Evolutionary conservation across 139 green algal genomes (phyloP).

Genomic region (Chlamydomonas schloesseri): DNA sequence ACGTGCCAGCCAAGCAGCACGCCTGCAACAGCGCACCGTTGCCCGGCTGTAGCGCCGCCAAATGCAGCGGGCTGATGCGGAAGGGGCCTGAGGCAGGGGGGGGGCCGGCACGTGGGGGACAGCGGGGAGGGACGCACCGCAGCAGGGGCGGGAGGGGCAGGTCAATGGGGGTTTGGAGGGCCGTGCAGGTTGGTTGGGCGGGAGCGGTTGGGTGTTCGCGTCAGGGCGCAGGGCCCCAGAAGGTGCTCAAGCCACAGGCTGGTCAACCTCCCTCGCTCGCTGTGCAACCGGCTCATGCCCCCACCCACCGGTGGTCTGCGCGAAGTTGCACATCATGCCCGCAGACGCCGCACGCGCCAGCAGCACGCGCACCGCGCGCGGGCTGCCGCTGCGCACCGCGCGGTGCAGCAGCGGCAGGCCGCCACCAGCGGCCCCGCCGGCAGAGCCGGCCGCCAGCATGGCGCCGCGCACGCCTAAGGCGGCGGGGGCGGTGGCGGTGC

Average conservation of each 20-base stretch:
- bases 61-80: constrained; percentile 24
- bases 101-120: background rate
- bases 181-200: too few relatives aligned
- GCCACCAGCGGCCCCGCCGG: too few relatives aligned
- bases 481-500: too few relatives aligned
- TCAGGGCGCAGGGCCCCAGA: too few relatives aligned
- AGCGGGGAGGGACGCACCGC: background rate
- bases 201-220: too few relatives aligned
- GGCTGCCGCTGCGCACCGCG: constrained; percentile 23
- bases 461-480: too few relatives aligned
- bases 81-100: constrained; percentile 2
- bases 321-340: constrained; percentile 21
- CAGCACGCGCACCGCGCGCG: constrained; percentile 10
- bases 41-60: constrained; percentile 25
- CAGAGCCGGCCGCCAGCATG: too few relatives aligned
- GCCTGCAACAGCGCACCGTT: constrained; percentile 14
- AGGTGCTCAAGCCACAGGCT: too few relatives aligned
- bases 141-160: background rate
- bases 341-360: background rate
- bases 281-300: too few relatives aligned
- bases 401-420: constrained; percentile 39
- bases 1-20: background rate
- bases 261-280: too few relatives aligned
- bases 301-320: constrained; percentile 11
- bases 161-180: too few relatives aligned